Evolutionary conservation across 305 asterid genomes (phyloP).

Genomic region (Rubia balearica): DNA sequence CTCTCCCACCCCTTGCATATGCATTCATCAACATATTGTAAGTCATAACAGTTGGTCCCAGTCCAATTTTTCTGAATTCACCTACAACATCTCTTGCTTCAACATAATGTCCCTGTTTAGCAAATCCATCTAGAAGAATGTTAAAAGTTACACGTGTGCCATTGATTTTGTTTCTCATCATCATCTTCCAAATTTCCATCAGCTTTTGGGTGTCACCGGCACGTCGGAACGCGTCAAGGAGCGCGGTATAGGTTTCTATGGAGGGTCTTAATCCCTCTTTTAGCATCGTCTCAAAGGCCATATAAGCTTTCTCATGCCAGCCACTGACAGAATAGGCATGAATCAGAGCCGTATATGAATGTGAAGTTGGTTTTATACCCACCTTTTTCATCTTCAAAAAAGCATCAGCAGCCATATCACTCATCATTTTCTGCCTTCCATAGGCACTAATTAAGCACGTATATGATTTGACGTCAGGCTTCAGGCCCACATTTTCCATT

Average conservation of each 20-base stretch:
- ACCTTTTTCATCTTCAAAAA: constrained; percentile 75
- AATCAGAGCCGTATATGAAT: constrained; percentile 86
- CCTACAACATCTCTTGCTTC: constrained; percentile 75
- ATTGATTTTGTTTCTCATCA: constrained; percentile 53
- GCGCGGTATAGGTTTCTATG: constrained; percentile 79
- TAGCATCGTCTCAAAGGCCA: constrained; percentile 62
- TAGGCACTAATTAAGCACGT: constrained; percentile 88
- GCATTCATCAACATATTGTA: constrained; percentile 91
- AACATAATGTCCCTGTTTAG: constrained; percentile 69
- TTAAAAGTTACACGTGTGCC: constrained; percentile 81
- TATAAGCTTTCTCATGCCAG: constrained; percentile 82
- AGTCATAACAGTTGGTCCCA: constrained; percentile 79
- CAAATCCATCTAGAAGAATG: constrained; percentile 77
- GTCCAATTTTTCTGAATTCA: constrained; percentile 76
- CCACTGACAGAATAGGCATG: constrained; percentile 71
- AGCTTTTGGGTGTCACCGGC: constrained; percentile 79
- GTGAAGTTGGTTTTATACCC: constrained; percentile 80
- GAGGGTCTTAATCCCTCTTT: constrained; percentile 72
- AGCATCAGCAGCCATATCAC: constrained; percentile 85
- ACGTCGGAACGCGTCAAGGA: constrained; percentile 77
- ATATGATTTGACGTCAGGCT: constrained; percentile 76
- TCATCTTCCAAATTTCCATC: constrained; percentile 76
- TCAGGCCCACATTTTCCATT: constrained; percentile 60
- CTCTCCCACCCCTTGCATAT: constrained; percentile 83
- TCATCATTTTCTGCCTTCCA: constrained; percentile 70